phyloP scores from a whole-genome alignment of 2,329 filamentous ascomycete species.

The Neonectria sp. region DNA sequence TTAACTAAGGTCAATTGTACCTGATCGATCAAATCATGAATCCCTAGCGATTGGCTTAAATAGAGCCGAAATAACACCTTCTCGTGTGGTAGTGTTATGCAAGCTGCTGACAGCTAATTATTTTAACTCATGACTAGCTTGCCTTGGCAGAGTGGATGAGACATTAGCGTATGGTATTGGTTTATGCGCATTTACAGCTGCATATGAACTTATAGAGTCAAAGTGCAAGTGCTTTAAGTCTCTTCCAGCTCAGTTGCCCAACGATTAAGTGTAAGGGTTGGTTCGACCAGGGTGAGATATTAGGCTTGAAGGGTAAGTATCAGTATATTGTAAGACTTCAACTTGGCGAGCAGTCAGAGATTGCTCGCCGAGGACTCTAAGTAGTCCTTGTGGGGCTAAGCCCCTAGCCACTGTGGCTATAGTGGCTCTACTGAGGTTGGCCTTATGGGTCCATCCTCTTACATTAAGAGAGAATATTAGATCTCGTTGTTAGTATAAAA shows the following conservation, averaged over 20 bases:
- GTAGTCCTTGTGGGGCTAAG: too few species aligned
- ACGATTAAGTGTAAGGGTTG: too few species aligned
- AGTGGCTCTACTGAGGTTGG: too few species aligned
- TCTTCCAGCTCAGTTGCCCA: background rate
- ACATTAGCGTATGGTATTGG: background rate
- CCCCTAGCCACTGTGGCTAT: too few species aligned
- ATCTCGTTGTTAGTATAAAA: background rate
- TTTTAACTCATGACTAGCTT: background rate
- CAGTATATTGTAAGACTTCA: too few species aligned
- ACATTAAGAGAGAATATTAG: background rate
- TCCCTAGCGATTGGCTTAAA: background rate
- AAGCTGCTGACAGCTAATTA: background rate
- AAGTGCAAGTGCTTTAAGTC: background rate
- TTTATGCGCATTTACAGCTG: too few species aligned
- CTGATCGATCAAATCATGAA: background rate
- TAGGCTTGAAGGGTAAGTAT: too few species aligned
- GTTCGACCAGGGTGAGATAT: too few species aligned
- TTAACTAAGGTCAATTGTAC: conserved; percentile 2
- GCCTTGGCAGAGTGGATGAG: background rate
- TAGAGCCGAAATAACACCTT: background rate
- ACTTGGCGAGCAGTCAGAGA: too few species aligned
- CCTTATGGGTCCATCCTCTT: too few species aligned
- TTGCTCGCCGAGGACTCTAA: too few species aligned
- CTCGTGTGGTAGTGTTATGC: background rate
- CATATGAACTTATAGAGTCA: background rate